phyloP scores from a whole-genome alignment of 2,329 filamentous ascomycete species.

The Fusarium solani-melongenae region DNA sequence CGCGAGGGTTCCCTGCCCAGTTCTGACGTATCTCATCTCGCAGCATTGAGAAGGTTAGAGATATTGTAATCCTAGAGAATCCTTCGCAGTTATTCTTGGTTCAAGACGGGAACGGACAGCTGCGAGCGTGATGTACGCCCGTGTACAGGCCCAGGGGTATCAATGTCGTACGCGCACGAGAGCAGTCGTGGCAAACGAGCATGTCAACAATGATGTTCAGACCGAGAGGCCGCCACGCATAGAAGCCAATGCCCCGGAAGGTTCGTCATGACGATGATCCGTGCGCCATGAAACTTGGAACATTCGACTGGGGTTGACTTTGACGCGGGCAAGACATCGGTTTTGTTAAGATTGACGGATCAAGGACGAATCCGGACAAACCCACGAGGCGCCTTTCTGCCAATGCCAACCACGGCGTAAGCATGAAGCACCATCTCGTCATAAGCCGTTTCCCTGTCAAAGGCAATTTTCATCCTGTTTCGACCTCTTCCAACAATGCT shows the following conservation, averaged over 20 bases:
- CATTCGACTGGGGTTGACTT: conserved; percentile 12
- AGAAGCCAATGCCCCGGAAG: not conserved
- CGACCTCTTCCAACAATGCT: conserved; percentile 11
- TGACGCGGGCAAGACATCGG: conserved; percentile 8
- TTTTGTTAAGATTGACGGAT: conserved; percentile 11
- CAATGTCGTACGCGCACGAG: not conserved
- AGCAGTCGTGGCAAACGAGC: not conserved
- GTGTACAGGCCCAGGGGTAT: not conserved
- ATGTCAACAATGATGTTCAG: not conserved
- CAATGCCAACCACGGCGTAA: conserved; percentile 14
- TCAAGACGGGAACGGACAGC: not conserved
- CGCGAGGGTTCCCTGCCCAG: not conserved
- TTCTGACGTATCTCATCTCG: not conserved
- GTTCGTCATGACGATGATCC: conserved; percentile 21
- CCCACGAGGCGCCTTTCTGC: not conserved
- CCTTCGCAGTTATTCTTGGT: not conserved
- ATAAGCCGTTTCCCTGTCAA: conserved; percentile 2
- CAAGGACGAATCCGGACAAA: conserved; percentile 11
- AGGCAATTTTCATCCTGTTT: not conserved
- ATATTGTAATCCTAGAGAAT: not conserved
- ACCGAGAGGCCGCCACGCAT: conserved; percentile 4
- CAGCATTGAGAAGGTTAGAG: not conserved
- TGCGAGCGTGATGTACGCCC: not conserved
- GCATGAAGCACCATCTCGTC: conserved; percentile 14
- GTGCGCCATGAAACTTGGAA: conserved; percentile 28